Percentiles rank a stretch among this genome's conserved stretches.
phyloP scores from a whole-genome alignment of 2,329 filamentous ascomycete genomes.

The Scleromitrula shiraiana region DNA sequence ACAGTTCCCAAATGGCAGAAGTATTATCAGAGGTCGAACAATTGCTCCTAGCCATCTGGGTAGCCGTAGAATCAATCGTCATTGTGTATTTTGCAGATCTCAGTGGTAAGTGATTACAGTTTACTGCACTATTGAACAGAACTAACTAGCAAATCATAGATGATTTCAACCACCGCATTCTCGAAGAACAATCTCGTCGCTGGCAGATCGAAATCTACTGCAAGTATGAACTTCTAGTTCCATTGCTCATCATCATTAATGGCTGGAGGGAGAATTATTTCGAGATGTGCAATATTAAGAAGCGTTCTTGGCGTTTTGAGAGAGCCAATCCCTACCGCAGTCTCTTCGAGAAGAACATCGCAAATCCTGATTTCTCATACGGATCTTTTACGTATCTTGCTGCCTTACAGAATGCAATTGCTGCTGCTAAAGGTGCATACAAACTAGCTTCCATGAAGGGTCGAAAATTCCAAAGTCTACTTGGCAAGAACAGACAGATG shows the following conservation, averaged over 20 bases:
- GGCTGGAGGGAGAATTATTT: slow-evolving; percentile 6
- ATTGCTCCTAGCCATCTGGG: slow-evolving; percentile 1
- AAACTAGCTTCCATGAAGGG: not conserved
- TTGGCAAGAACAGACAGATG: not conserved
- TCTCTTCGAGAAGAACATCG: not conserved
- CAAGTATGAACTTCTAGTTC: not conserved
- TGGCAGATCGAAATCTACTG: not conserved
- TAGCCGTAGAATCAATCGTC: slow-evolving; percentile 3
- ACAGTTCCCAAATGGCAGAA: not conserved
- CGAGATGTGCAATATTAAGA: not conserved
- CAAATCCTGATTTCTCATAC: not conserved
- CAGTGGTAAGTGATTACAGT: not conserved
- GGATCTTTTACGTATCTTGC: not conserved
- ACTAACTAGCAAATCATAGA: not conserved
- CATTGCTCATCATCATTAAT: not conserved
- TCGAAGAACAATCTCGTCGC: not conserved
- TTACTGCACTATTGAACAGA: not conserved
- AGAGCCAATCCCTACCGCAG: not conserved
- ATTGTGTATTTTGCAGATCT: not conserved
- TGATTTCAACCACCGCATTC: not conserved
- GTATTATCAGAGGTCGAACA: slow-evolving; percentile 1
- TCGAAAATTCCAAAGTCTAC: not conserved
- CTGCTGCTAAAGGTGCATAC: not conserved
- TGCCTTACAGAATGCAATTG: not conserved
- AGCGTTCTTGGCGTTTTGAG: not conserved